Percentiles rank a stretch among this genome's conserved stretches.
Conservation (phyloP, 208 protist species). For the Leishmania major region DNA sequence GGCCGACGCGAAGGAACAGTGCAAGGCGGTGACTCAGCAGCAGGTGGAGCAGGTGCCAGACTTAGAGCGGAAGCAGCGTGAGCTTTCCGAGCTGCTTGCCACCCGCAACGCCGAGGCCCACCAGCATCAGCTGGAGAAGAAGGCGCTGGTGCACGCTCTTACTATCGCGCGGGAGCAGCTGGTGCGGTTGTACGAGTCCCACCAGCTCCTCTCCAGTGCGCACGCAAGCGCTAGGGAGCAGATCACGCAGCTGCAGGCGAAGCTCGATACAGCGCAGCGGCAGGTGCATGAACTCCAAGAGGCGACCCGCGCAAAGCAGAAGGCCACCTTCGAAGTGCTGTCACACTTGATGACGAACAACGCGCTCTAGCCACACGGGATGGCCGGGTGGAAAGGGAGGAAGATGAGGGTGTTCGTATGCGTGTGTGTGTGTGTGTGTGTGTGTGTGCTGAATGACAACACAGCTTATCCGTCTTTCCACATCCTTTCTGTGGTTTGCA, state of each 20-base stretch:
- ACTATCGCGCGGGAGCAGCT: conserved; percentile 49
- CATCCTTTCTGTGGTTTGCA: not conserved
- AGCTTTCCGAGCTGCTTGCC: conserved; percentile 30
- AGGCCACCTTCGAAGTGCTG: conserved; percentile 53
- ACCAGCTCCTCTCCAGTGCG: conserved; percentile 12
- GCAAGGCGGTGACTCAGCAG: conserved; percentile 1
- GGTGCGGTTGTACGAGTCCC: conserved; percentile 33
- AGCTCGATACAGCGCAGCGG: conserved; percentile 30
- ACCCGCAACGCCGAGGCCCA: conserved; percentile 28
- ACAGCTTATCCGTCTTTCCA: not conserved
- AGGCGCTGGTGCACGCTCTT: conserved; percentile 34
- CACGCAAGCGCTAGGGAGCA: conserved; percentile 18
- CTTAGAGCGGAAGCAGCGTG: conserved; percentile 23
- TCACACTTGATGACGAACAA: conserved; percentile 52
- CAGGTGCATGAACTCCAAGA: conserved; percentile 48
- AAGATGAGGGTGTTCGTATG: not conserved
- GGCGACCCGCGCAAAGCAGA: conserved; percentile 41
- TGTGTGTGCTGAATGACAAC: not conserved
- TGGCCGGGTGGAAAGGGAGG: not conserved
- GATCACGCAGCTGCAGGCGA: conserved; percentile 16
- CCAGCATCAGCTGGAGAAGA: conserved; percentile 37
- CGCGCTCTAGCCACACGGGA: conserved; percentile 6
- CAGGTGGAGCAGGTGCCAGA: conserved; percentile 23
- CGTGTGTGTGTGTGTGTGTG: not conserved
- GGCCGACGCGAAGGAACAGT: not conserved